Evolutionary conservation across 768 basidiomycete genomes (phyloP).

Genomic region (Trametes sanguinea): DNA sequence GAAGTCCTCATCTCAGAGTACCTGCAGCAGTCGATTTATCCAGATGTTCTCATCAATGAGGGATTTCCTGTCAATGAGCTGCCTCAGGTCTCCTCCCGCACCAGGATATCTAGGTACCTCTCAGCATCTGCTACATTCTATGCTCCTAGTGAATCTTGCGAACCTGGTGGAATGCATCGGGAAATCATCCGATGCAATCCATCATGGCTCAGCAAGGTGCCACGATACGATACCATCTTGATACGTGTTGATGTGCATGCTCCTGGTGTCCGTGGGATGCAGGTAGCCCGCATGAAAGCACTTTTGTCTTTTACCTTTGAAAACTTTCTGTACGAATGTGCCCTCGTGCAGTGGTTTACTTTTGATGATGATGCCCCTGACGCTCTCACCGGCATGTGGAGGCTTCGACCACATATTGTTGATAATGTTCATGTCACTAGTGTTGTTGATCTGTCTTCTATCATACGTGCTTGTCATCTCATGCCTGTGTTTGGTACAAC

Average conservation of each 20-base stretch:
- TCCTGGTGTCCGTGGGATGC: not conserved
- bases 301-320: not conserved
- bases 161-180: not conserved
- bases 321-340: not conserved
- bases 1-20: too few relatives aligned
- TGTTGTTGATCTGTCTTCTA: not conserved
- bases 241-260: not conserved
- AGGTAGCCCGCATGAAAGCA: not conserved
- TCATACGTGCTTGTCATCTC: slow-evolving; percentile 5
- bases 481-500: slow-evolving; percentile 1
- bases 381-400: not conserved
- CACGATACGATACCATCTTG: slow-evolving; percentile 1
- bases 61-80: not conserved
- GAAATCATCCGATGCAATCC: slow-evolving; percentile 3
- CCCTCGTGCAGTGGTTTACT: not conserved
- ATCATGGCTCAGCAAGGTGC: not conserved
- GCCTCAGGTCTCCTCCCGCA: not conserved
- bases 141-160: slow-evolving; percentile 2
- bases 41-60: too few relatives aligned
- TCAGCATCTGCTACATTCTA: not conserved
- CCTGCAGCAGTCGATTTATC: too few relatives aligned
- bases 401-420: not conserved
- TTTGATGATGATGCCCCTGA: not conserved
- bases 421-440: not conserved
- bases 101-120: not conserved